Evolutionary conservation across 148 eudicot genomes (phyloP).

Genomic region (Camellia lanceoleosa): DNA sequence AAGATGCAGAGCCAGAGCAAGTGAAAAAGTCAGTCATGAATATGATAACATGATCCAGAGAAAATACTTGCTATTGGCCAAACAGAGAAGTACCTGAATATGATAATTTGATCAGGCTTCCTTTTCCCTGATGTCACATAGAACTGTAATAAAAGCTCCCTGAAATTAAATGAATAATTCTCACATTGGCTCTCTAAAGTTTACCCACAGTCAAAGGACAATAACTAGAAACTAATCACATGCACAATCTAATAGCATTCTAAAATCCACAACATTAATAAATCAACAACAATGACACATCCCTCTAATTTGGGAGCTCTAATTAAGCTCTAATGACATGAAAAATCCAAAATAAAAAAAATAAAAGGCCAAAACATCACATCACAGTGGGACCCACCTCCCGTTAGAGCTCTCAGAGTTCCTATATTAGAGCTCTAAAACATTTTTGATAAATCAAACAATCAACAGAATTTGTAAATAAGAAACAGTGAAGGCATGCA

Average conservation of each 20-base stretch:
- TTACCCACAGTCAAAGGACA: background rate
- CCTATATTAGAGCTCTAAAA: too few relatives aligned
- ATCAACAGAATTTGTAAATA: background rate
- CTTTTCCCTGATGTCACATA: slow-evolving; percentile 39
- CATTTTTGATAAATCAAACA: background rate
- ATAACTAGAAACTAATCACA: background rate
- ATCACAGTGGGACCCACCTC: too few relatives aligned
- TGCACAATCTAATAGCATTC: background rate
- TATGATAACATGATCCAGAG: too few relatives aligned
- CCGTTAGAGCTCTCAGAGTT: too few relatives aligned
- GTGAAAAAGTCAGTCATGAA: background rate
- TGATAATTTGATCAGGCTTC: slow-evolving; percentile 54
- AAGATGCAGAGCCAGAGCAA: background rate
- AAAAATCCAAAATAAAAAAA: too few relatives aligned
- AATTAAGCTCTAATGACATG: too few relatives aligned
- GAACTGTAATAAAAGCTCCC: slow-evolving; percentile 71
- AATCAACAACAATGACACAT: too few relatives aligned
- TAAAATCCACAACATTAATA: background rate
- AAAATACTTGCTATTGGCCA: background rate
- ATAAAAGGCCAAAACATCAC: too few relatives aligned
- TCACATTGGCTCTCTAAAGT: background rate
- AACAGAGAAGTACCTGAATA: slow-evolving; percentile 54
- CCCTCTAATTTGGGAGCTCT: too few relatives aligned
- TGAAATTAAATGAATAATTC: slow-evolving; percentile 17
- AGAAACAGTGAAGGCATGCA: background rate